phyloP scores from a whole-genome alignment of 805 yeast species.

The Cyberlindnera maclurae region DNA sequence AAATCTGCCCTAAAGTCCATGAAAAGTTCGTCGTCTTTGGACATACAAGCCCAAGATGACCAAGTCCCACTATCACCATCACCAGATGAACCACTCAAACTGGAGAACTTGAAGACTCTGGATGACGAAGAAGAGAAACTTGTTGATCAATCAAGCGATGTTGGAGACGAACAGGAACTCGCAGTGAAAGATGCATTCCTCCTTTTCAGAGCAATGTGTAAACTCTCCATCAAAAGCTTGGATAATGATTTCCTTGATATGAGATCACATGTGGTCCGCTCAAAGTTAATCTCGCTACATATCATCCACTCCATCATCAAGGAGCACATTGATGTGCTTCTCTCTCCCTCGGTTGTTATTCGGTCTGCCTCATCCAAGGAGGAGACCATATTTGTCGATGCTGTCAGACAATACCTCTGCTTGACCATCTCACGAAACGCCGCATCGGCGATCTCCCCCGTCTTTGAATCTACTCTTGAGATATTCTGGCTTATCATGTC shows the following conservation, averaged over 20 bases:
- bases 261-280: slow-evolving; percentile 89
- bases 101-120: slow-evolving; percentile 51
- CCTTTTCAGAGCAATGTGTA: slow-evolving; percentile 91
- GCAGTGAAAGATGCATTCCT: slow-evolving; percentile 87
- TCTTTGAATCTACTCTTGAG: slow-evolving; percentile 85
- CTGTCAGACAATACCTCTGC: slow-evolving; percentile 79
- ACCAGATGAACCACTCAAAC: slow-evolving; percentile 40
- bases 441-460: slow-evolving; percentile 84
- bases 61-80: slow-evolving; percentile 2
- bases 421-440: slow-evolving; percentile 84
- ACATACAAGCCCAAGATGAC: slow-evolving; percentile 14
- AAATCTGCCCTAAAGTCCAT: slow-evolving; percentile 23
- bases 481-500: slow-evolving; percentile 87
- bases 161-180: slow-evolving; percentile 54
- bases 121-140: slow-evolving; percentile 49
- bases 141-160: slow-evolving; percentile 40
- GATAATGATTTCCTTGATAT: slow-evolving; percentile 73
- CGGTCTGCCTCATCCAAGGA: slow-evolving; percentile 43
- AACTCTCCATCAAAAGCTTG: slow-evolving; percentile 76
- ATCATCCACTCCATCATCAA: slow-evolving; percentile 78
- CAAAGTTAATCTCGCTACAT: slow-evolving; percentile 83
- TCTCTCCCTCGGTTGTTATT: slow-evolving; percentile 49
- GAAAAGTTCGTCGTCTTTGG: slow-evolving; percentile 18
- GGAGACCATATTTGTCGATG: slow-evolving; percentile 61
- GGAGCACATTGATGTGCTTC: slow-evolving; percentile 77